A percentile compares a stretch with the other conserved stretches of the same genome.
phyloP scores from a whole-genome alignment of 805 yeast species.

The Nakazawaea anatomiae region DNA sequence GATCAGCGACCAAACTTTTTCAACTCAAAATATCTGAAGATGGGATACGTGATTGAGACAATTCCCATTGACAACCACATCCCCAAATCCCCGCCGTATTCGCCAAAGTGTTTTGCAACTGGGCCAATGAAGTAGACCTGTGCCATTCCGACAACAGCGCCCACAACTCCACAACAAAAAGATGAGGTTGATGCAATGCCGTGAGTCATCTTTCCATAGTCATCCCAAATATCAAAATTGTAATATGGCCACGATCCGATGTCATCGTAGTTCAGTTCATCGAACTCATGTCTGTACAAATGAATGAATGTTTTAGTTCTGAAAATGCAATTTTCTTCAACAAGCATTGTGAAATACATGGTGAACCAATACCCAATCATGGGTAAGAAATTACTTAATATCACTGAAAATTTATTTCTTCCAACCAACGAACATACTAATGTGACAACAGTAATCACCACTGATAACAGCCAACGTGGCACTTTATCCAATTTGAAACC shows the following conservation, averaged over 20 bases:
- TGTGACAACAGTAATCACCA: slow-evolving; percentile 56
- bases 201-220: slow-evolving; percentile 48
- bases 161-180: slow-evolving; percentile 67
- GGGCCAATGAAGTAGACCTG: slow-evolving; percentile 84
- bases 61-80: slow-evolving; percentile 75
- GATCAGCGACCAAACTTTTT: slow-evolving; percentile 39
- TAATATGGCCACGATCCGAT: slow-evolving; percentile 33
- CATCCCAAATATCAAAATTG: slow-evolving; percentile 75
- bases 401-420: slow-evolving; percentile 61
- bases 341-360: slow-evolving; percentile 63
- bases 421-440: slow-evolving; percentile 74
- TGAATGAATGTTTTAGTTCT: slow-evolving; percentile 42
- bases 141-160: slow-evolving; percentile 84
- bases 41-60: slow-evolving; percentile 58
- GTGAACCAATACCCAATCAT: slow-evolving; percentile 92
- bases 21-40: slow-evolving; percentile 59
- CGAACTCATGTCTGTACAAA: slow-evolving; percentile 39
- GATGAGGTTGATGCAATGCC: slow-evolving; percentile 69
- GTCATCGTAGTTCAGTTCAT: slow-evolving; percentile 10
- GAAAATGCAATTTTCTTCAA: slow-evolving; percentile 71
- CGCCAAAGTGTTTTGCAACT: slow-evolving; percentile 59
- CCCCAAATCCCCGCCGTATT: slow-evolving; percentile 73
- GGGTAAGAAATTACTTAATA: slow-evolving; percentile 77
- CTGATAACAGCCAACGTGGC: slow-evolving; percentile 77
- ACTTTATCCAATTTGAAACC: slow-evolving; percentile 48